phyloP scores from a whole-genome alignment of 768 basidiomycete genomes.

The Lentinula raphanica region DNA sequence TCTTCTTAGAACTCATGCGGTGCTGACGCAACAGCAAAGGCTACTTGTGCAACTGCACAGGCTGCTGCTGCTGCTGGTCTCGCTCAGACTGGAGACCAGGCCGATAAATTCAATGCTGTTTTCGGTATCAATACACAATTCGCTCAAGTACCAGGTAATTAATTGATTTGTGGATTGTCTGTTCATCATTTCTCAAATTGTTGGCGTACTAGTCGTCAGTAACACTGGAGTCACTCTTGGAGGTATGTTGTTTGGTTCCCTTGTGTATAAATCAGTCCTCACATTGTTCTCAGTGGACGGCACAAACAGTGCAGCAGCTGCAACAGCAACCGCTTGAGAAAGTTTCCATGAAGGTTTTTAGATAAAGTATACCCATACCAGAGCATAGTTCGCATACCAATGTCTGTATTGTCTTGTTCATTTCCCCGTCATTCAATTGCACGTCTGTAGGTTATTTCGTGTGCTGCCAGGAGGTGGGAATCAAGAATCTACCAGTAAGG shows the following conservation, averaged over 20 bases:
- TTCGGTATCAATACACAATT: slow-evolving; percentile 35
- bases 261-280: slow-evolving; percentile 28
- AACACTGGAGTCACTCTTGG: neutral
- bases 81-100: slow-evolving; percentile 45
- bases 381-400: neutral
- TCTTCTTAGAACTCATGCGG: slow-evolving; percentile 45
- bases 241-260: neutral
- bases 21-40: slow-evolving; percentile 49
- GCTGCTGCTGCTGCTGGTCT: slow-evolving; percentile 26
- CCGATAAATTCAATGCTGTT: slow-evolving; percentile 45
- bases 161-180: slow-evolving; percentile 1
- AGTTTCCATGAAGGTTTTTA: neutral
- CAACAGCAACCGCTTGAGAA: slow-evolving; percentile 11
- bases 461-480: too few species aligned
- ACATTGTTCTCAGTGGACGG: slow-evolving; percentile 18
- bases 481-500: too few species aligned
- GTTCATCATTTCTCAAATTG: slow-evolving; percentile 29
- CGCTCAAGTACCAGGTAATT: slow-evolving; percentile 5
- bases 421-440: slow-evolving; percentile 1
- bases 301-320: slow-evolving; percentile 15
- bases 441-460: neutral
- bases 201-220: slow-evolving; percentile 16
- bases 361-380: neutral
- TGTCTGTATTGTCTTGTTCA: neutral
- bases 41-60: slow-evolving; percentile 38